Evolutionary conservation across 345 rosid species (phyloP).

Genomic region (Rhizophora mangle): DNA sequence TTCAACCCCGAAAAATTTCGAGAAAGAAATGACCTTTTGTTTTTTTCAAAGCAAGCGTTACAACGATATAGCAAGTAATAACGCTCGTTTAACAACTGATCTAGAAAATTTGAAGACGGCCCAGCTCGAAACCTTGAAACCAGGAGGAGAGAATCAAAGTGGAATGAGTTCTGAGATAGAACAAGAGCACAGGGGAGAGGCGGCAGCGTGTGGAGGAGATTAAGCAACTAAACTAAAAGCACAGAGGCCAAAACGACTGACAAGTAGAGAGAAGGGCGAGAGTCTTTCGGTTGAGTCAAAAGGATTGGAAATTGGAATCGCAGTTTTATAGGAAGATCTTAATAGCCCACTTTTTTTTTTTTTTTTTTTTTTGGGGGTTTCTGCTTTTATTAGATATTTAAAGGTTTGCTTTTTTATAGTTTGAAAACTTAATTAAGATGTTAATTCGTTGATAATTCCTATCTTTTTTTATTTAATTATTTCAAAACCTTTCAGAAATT

Average conservation of each 20-base stretch:
- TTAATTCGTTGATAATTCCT: not conserved
- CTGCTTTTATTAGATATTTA: slow-evolving; percentile 1
- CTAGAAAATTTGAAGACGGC: too few relatives aligned
- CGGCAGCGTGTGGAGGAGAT: not conserved
- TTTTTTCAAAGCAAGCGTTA: not conserved
- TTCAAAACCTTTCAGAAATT: not conserved
- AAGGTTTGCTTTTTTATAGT: not conserved
- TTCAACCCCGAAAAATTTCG: not conserved
- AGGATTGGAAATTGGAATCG: slow-evolving; percentile 30
- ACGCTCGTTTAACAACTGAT: too few relatives aligned
- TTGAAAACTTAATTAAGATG: not conserved
- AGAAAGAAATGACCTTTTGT: not conserved
- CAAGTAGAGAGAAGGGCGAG: not conserved
- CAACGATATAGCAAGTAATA: too few relatives aligned
- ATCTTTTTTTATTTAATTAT: not conserved
- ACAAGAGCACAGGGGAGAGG: not conserved
- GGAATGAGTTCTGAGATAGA: not conserved
- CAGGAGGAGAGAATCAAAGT: not conserved
- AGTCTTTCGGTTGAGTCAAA: slow-evolving; percentile 42
- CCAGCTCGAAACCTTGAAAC: not conserved
- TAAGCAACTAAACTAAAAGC: not conserved
- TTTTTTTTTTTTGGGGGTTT: not conserved
- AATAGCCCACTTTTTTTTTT: slow-evolving; percentile 8
- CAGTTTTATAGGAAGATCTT: slow-evolving; percentile 45
- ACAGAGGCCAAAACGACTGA: not conserved